Conservation (phyloP, 192 early-diverging fungal genomes). For the Rhizophagus clarus region DNA sequence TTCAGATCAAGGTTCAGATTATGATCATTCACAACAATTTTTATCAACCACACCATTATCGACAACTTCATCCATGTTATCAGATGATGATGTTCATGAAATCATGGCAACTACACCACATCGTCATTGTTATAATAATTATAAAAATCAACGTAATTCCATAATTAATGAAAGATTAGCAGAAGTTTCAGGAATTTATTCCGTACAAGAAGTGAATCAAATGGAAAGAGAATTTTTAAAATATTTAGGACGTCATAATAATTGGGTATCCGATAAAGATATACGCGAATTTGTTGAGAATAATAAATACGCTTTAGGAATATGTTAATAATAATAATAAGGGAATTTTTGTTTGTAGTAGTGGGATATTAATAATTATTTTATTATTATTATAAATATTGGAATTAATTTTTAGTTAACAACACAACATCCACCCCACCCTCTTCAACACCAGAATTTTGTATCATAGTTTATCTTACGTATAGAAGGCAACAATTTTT, state of each 20-base stretch:
- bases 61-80: neutral
- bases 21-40: neutral
- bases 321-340: too few relatives aligned
- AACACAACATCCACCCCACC: neutral
- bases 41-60: slow-evolving; percentile 9
- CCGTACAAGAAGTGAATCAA: slow-evolving; percentile 32
- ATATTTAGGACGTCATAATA: slow-evolving; percentile 30
- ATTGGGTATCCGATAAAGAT: slow-evolving; percentile 36
- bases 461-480: neutral
- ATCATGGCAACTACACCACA: neutral
- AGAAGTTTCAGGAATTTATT: slow-evolving; percentile 34
- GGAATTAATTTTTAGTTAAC: neutral
- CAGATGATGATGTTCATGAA: neutral
- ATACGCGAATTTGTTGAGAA: slow-evolving; percentile 33
- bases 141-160: neutral
- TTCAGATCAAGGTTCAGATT: neutral
- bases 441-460: neutral
- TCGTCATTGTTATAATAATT: neutral
- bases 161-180: slow-evolving; percentile 33
- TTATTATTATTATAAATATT: neutral
- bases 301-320: slow-evolving; percentile 25
- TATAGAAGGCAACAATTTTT: neutral
- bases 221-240: slow-evolving; percentile 37
- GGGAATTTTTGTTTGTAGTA: slow-evolving; percentile 8
- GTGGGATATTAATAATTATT: too few relatives aligned